Evolutionary conservation across 208 protist genomes (phyloP).

Genomic region (Crithidia fasciculata): DNA sequence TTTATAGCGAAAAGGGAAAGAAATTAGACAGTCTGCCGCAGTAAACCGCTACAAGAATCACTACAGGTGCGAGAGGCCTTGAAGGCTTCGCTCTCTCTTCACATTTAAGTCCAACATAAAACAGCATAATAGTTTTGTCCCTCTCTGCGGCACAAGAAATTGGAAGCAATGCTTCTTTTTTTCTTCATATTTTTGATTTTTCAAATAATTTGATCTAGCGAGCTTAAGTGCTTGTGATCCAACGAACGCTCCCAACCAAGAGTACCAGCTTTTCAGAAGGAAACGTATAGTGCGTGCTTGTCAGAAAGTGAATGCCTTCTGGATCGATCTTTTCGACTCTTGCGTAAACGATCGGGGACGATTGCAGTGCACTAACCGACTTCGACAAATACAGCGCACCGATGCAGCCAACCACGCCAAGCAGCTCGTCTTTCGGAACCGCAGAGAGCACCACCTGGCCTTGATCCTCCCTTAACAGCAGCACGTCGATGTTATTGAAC

Average conservation of each 20-base stretch:
- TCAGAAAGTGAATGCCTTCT: conserved; percentile 72
- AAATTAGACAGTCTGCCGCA: too few species aligned
- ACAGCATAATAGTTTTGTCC: too few species aligned
- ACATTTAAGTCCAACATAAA: too few species aligned
- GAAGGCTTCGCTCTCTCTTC: too few species aligned
- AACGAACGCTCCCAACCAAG: conserved; percentile 75
- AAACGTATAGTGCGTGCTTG: conserved; percentile 80
- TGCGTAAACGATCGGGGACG: conserved; percentile 61
- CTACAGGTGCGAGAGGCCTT: too few species aligned
- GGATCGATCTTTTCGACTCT: conserved; percentile 76
- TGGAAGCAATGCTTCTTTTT: not conserved
- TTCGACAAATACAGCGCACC: conserved; percentile 61
- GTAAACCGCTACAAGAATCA: too few species aligned
- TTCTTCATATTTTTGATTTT: conserved; percentile 10
- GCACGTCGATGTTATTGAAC: conserved; percentile 67
- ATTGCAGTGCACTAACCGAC: conserved; percentile 47
- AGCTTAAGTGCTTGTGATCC: conserved; percentile 63
- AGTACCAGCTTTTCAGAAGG: conserved; percentile 66
- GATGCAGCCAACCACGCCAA: conserved; percentile 79
- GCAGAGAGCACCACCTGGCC: conserved; percentile 49
- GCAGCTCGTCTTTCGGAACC: conserved; percentile 63
- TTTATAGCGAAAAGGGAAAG: too few species aligned
- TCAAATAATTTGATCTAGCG: conserved; percentile 6
- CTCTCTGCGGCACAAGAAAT: too few species aligned
- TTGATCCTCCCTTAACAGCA: conserved; percentile 69